Evolutionary conservation across 805 yeast species (phyloP), one percentile per base, ranked within the genome.

Genomic region (Metschnikowia cerradonensis): DNA sequence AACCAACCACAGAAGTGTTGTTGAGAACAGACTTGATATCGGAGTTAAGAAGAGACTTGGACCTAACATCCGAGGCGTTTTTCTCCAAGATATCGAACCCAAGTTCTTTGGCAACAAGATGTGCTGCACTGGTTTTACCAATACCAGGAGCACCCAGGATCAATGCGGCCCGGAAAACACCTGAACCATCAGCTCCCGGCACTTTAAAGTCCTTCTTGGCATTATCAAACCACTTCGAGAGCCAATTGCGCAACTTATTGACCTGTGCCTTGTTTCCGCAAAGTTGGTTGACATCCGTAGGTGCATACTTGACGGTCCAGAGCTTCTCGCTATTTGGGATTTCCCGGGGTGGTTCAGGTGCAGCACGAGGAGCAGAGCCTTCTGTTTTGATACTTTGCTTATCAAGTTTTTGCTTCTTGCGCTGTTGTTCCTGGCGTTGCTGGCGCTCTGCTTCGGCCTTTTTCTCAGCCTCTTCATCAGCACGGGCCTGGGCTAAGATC

Each of bases 271-370:
- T 90, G 53, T 59, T 59, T 53, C 99, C 99, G 70, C 97, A 91
- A 23, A 94, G 81, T 57, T 92, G 97, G 37, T 74, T 72, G 42
- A 86, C 53, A 35, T 76, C 75, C 1, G 81, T 78, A 8, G 99
- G 99, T 0, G 98, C 98, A 67, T 94, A 89, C 65, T 83, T 90
- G 3, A 82, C 86, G 0, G 99, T 94, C 99, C 99, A 94, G 51
- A 94, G 71, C 60, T 84, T 85, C 49, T 84, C 88, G 46, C 76
- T 73, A 54, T 79, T 79, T 2, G 79, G 66, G 33, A 76, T 72
- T 39, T 67, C 72, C 20, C 73, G 56, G 14, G 40, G 51, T 0
- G 67, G 66, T 7, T 51, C 49, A 15, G 57, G 55, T 6, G 45
- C 34, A 10, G 48, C 31, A 19, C 49, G 45, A 6, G 35, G 38